Evolutionary conservation across 2,329 filamentous ascomycete genomes (phyloP).

Genomic region (Exserohilum rostratum): DNA sequence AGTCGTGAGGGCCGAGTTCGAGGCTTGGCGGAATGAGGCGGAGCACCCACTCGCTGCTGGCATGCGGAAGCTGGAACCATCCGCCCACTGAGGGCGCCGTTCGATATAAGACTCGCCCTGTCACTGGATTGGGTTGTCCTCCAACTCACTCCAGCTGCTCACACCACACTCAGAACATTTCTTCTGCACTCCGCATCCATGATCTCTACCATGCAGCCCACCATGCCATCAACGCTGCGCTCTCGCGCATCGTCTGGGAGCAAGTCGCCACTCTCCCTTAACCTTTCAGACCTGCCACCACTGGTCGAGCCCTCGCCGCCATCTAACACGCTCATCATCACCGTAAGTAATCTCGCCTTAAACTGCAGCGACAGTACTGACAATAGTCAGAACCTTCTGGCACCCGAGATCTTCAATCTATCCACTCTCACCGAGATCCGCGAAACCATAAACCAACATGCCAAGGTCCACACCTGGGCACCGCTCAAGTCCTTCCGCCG

Average conservation of each 20-base stretch:
- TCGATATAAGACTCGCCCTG: slow-evolving; percentile 33
- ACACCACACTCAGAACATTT: slow-evolving; percentile 10
- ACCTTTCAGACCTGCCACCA: slow-evolving; percentile 74
- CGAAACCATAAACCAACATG: slow-evolving; percentile 71
- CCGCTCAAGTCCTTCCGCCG: slow-evolving; percentile 83
- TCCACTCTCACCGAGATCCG: slow-evolving; percentile 76
- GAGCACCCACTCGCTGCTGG: slow-evolving; percentile 24
- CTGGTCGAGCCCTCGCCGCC: slow-evolving; percentile 73
- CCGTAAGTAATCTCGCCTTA: slow-evolving; percentile 48
- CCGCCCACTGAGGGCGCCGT: slow-evolving; percentile 18
- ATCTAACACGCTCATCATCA: slow-evolving; percentile 84
- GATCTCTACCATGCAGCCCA: slow-evolving; percentile 38
- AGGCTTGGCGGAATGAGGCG: slow-evolving; percentile 24
- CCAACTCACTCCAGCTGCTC: slow-evolving; percentile 22
- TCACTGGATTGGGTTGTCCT: slow-evolving; percentile 13
- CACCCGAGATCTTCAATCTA: slow-evolving; percentile 74
- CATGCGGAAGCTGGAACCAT: slow-evolving; percentile 31
- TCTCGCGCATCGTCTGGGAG: slow-evolving; percentile 45
- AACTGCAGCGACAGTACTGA: slow-evolving; percentile 15
- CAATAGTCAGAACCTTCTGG: slow-evolving; percentile 65
- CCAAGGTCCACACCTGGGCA: slow-evolving; percentile 76
- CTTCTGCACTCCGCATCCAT: slow-evolving; percentile 18
- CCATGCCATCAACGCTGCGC: slow-evolving; percentile 40
- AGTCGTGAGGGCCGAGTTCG: slow-evolving; percentile 21
- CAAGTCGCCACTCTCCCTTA: slow-evolving; percentile 67